Evolutionary conservation across 495 filamentous ascomycete species (phyloP), one percentile per base, ranked within the genome.

Genomic region (Daldinia concentrica): DNA sequence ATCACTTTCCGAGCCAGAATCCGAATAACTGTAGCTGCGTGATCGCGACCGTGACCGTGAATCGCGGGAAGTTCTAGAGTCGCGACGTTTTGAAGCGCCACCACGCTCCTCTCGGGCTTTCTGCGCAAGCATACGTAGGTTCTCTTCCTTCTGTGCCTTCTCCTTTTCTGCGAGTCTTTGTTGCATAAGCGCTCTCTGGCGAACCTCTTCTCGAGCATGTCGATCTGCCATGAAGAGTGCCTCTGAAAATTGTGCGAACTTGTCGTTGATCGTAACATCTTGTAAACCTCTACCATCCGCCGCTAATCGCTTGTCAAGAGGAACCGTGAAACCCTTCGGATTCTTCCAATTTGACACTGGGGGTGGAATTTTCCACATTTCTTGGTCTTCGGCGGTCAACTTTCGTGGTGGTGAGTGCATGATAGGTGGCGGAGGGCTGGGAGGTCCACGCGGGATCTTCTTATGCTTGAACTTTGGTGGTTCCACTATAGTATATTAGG

Each of bases 341-440:
- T 99, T 99, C 87, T 99, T 99, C 95, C 95, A 99, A 78, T 98
- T 97, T 15, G 92, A 96, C 2, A 99, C 91, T 0, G 96, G 91
- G 0, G 95, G 95, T 0, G 95, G 94, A 36, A 99, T 97, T 67
- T 90, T 93, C 95, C 95, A 99, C 14, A 91, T 92, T 79, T 98
- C 95, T 81, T 98, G 96, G 73, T 99, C 95, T 78, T 95, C 95
- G 11, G 95, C 95, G 0, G 96, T 98, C 26, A 99, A 86, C 79
- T 98, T 98, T 66, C 95, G 84, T 2, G 95, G 94, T 19, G 95
- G 95, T 4, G 93, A 97, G 74, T 97, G 96, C 89, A 99, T 93
- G 45, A 99, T 87, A 4, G 95, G 96, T 52, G 95, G 92, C 0
- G 95, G 95, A 2, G 95, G 95, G 29, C 90, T 93, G 2, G 95